phyloP scores from a whole-genome alignment of 2,329 filamentous ascomycete genomes.

The Elsinoe necatrix region DNA sequence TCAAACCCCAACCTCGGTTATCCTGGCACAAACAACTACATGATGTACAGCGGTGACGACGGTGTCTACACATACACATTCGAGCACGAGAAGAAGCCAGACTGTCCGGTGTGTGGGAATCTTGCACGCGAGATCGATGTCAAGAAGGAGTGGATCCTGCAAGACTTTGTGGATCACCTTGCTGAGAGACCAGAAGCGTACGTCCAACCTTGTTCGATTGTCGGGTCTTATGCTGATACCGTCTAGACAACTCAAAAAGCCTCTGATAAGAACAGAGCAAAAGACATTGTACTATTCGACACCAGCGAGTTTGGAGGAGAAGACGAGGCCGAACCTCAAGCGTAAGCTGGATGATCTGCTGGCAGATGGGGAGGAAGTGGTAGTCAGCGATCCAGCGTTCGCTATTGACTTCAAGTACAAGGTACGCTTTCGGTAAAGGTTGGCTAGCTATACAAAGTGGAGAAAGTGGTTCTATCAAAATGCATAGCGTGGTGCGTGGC shows the following conservation, averaged over 20 bases:
- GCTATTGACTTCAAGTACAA: conserved; percentile 60
- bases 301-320: conserved; percentile 70
- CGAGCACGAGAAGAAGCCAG: conserved; percentile 83
- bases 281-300: conserved; percentile 87
- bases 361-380: conserved; percentile 74
- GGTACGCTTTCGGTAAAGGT: conserved; percentile 36
- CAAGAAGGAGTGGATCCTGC: conserved; percentile 62
- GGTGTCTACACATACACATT: conserved; percentile 97
- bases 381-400: conserved; percentile 88
- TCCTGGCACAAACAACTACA: conserved; percentile 71
- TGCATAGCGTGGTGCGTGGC: conserved; percentile 12
- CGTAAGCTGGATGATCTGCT: conserved; percentile 73
- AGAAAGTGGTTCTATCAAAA: neutral
- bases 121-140: conserved; percentile 67
- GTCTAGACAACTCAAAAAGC: conserved; percentile 71
- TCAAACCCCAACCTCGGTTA: conserved; percentile 71
- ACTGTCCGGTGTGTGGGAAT: conserved; percentile 90
- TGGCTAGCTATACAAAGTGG: neutral
- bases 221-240: conserved; percentile 18
- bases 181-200: conserved; percentile 70
- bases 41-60: conserved; percentile 98
- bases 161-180: conserved; percentile 77
- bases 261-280: conserved; percentile 69
- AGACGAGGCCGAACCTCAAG: conserved; percentile 72
- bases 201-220: conserved; percentile 18